These are phyloP conservation scores for Diophrys appendiculata DNA, from an alignment of 73 alveolate species.

Conservation along the genomic window DNA sequence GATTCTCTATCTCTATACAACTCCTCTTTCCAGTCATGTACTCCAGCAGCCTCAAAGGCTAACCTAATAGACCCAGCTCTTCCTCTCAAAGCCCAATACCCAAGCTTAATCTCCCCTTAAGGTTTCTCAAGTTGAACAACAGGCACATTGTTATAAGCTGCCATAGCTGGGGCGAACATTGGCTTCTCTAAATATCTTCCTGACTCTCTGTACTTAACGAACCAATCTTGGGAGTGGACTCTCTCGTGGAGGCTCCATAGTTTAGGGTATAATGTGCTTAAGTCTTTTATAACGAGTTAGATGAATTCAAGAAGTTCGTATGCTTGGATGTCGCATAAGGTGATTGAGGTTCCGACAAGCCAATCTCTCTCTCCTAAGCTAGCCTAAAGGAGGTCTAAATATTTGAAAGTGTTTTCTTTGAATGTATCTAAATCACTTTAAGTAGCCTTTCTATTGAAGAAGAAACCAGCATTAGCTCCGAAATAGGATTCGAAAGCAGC, in stretches of 20 bases:
- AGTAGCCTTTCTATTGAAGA: slow-evolving; percentile 13
- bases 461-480: background rate
- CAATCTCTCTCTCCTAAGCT: background rate
- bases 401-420: background rate
- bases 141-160: background rate
- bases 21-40: background rate
- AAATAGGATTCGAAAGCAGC: background rate
- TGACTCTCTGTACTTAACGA: background rate
- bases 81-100: slow-evolving; percentile 6
- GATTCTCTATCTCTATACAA: background rate
- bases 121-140: background rate
- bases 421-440: slow-evolving; percentile 3
- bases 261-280: background rate
- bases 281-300: background rate
- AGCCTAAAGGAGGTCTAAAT: background rate
- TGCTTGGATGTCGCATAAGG: background rate
- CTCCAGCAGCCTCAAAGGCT: slow-evolving; percentile 9
- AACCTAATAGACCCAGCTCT: background rate
- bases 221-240: background rate
- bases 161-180: background rate
- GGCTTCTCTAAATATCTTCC: background rate
- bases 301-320: background rate
- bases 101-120: background rate
- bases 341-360: background rate
- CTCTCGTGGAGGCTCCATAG: background rate